Evolutionary conservation across 2,329 filamentous ascomycete species (phyloP).

Genomic region (Cladophialophora bantiana): DNA sequence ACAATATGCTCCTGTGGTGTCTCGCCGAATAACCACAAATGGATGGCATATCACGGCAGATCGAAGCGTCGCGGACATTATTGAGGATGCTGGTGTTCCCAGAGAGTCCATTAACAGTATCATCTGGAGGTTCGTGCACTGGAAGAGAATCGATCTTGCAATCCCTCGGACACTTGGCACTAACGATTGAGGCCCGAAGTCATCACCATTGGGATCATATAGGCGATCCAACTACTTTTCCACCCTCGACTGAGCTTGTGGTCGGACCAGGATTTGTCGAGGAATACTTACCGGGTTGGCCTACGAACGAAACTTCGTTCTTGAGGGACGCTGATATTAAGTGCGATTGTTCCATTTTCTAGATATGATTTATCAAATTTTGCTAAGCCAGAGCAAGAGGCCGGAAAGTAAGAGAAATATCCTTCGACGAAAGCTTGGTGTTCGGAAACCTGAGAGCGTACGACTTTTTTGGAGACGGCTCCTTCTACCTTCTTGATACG

Average conservation of each 20-base stretch:
- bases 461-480: slow-evolving; percentile 49
- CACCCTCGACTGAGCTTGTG: slow-evolving; percentile 54
- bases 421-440: slow-evolving; percentile 42
- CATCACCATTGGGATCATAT: slow-evolving; percentile 35
- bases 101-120: slow-evolving; percentile 16
- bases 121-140: slow-evolving; percentile 2
- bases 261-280: slow-evolving; percentile 61
- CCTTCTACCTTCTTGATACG: slow-evolving; percentile 51
- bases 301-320: slow-evolving; percentile 46
- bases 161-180: not conserved
- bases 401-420: slow-evolving; percentile 38
- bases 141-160: not conserved
- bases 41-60: slow-evolving; percentile 33
- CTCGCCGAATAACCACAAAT: slow-evolving; percentile 13
- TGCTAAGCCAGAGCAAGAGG: slow-evolving; percentile 39
- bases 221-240: slow-evolving; percentile 55
- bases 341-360: slow-evolving; percentile 20
- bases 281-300: slow-evolving; percentile 56
- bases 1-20: slow-evolving; percentile 20
- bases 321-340: slow-evolving; percentile 48
- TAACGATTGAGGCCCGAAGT: slow-evolving; percentile 23
- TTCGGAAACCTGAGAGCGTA: slow-evolving; percentile 49
- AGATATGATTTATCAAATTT: not conserved
- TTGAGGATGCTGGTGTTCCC: slow-evolving; percentile 23
- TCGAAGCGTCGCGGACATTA: slow-evolving; percentile 28